Conservation (phyloP, 1,139 yeast genomes). For the Wickerhamomyces sp. region DNA sequence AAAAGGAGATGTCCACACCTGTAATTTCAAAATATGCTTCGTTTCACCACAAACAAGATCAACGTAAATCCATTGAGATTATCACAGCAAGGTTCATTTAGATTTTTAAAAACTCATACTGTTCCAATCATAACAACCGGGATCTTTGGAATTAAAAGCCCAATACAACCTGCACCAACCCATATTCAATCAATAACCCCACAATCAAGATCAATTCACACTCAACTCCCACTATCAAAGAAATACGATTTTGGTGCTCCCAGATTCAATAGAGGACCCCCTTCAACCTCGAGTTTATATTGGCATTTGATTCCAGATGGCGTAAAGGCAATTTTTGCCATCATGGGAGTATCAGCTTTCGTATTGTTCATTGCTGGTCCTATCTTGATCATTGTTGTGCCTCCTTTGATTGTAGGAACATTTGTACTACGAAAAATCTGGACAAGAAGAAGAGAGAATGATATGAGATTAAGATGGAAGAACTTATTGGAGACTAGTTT, state of each 20-base stretch:
- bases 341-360: slow-evolving; percentile 26
- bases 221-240: background rate
- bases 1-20: no score
- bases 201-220: background rate
- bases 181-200: background rate
- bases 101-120: background rate
- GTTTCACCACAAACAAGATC: background rate
- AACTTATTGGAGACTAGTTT: slow-evolving; percentile 11
- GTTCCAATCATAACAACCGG: no score
- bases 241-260: slow-evolving; percentile 3
- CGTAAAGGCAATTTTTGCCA: slow-evolving; percentile 22
- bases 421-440: slow-evolving; percentile 21
- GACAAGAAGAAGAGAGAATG: slow-evolving; percentile 13
- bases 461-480: slow-evolving; percentile 17
- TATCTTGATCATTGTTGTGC: slow-evolving; percentile 28
- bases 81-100: background rate
- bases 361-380: slow-evolving; percentile 33
- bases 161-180: background rate
- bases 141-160: no score
- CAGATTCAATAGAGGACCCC: slow-evolving; percentile 12
- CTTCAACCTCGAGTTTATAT: slow-evolving; percentile 7
- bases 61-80: background rate
- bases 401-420: slow-evolving; percentile 31
- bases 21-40: background rate
- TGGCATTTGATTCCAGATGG: slow-evolving; percentile 26